These are phyloP conservation scores for Pseudocercospora crystallina DNA, from an alignment of 2,329 filamentous ascomycete genomes.

Conservation along the genomic window DNA sequence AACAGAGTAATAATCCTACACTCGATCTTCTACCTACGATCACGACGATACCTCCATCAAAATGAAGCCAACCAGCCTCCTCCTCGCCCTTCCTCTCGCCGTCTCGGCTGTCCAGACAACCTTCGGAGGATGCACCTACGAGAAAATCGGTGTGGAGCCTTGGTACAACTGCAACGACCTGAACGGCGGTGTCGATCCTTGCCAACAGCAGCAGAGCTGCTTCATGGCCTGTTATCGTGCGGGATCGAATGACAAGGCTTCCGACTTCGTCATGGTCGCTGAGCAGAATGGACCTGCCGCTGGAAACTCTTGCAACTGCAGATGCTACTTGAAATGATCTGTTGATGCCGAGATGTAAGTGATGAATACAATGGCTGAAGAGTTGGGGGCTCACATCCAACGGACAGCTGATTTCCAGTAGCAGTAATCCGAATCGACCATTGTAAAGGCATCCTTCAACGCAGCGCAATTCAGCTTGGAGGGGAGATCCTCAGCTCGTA, in stretches of 20 bases:
- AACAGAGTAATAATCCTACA: no score
- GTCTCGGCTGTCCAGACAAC: constrained; percentile 1
- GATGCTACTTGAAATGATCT: constrained; percentile 2
- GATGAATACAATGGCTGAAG: no score
- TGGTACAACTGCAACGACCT: constrained; percentile 6
- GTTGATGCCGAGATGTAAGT: no score
- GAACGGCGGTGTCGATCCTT: constrained; percentile 2
- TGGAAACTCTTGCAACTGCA: constrained; percentile 5
- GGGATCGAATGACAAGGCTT: constrained; percentile 5
- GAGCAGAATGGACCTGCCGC: not conserved
- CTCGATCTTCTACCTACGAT: no score
- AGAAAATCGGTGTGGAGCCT: not conserved
- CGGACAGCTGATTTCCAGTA: not conserved
- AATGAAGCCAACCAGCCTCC: not conserved
- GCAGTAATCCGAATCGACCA: no score
- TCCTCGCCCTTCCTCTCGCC: not conserved
- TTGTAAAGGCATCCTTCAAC: no score
- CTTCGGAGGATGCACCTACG: constrained; percentile 1
- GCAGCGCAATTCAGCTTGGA: no score
- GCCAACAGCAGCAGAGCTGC: not conserved
- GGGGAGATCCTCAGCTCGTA: no score
- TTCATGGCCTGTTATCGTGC: not conserved
- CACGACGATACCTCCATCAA: not conserved
- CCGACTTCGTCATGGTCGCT: not conserved
- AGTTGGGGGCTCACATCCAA: no score